Conservation (phyloP, 768 basidiomycete species). For the Rhodotorula graminis region DNA sequence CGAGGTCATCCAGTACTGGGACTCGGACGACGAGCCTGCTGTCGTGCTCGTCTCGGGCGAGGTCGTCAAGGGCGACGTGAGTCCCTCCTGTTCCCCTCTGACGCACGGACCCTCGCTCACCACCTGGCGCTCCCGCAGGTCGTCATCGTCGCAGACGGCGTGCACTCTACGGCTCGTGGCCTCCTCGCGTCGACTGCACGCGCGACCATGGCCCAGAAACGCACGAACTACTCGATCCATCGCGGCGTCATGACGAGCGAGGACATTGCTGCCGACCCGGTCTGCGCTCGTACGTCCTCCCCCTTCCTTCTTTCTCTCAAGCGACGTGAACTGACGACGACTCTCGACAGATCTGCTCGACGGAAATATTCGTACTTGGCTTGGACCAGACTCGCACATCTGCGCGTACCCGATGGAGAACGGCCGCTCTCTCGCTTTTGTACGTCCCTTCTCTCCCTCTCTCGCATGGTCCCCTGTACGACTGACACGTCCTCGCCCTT, state of each 20-base stretch:
- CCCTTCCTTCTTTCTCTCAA: neutral
- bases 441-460: neutral
- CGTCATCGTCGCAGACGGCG: conserved; percentile 29
- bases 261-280: conserved; percentile 1
- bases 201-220: neutral
- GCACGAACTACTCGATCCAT: conserved; percentile 32
- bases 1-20: conserved; percentile 14
- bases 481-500: neutral
- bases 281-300: conserved; percentile 12
- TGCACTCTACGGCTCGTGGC: conserved; percentile 7
- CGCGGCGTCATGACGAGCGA: conserved; percentile 1
- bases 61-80: conserved; percentile 6
- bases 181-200: conserved; percentile 4
- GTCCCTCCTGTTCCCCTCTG: neutral
- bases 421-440: conserved; percentile 15
- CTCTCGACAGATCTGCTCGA: conserved; percentile 23
- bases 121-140: conserved; percentile 3
- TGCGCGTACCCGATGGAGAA: conserved; percentile 32
- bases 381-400: conserved; percentile 28
- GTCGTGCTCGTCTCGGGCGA: conserved; percentile 10
- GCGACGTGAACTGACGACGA: neutral
- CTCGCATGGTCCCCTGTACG: no score
- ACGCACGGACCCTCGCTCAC: neutral
- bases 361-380: conserved; percentile 31
- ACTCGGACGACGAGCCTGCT: conserved; percentile 10